Base-by-base conservation (phyloP, 2,329 filamentous ascomycete genomes). In the Aquanectria penicillioides region DNA sequence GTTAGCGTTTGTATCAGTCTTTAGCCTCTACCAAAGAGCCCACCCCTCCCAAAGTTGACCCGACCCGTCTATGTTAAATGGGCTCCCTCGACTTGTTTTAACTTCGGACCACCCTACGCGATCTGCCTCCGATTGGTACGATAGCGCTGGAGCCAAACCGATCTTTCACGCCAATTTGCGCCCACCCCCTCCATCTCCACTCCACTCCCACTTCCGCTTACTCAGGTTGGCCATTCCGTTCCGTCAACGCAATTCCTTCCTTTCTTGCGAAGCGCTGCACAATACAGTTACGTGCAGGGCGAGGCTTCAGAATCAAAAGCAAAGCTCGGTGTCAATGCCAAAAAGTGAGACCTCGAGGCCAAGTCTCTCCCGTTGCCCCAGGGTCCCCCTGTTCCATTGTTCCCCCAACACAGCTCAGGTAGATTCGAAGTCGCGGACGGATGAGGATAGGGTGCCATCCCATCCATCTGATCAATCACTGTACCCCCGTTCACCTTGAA, bases 61-160 rank as follows among this genome's bases (percentile, higher is more conserved):
- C 20, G 51, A 43, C 51, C 36, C 36, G 49, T n/a, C n/a, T n/a
- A 57, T 25, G 40, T 18, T 20, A 61, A 50, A 46, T 54, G 55
- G 64, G 44, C 61, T 65, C 51, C 43, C 54, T 66, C 47, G 53
- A 31, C 53, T 34, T 50, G 47, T 61, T 69, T 69, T 63, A 58
- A 68, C 64, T 69, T 69, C 64, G 29, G 46, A 54, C 61, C 63
- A 69, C 58, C 49, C 50, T 56, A 71, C 71, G 71, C 72, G 71
- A 71, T 73, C 69, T 49, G 51, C 43, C 60, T 66, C 68, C 66
- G 68, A 74, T 74, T 74, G 72, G 72, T 56, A 71, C 67, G 72
- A 73, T 73, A 72, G 57, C 67, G 51, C 57, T 57, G 44, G 48
- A 55, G 51, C 53, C 56, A 46, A 61, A 57, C 60, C 55, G 57